Base-by-base conservation (phyloP, 805 yeast species). In the Teunomyces cretensis region DNA sequence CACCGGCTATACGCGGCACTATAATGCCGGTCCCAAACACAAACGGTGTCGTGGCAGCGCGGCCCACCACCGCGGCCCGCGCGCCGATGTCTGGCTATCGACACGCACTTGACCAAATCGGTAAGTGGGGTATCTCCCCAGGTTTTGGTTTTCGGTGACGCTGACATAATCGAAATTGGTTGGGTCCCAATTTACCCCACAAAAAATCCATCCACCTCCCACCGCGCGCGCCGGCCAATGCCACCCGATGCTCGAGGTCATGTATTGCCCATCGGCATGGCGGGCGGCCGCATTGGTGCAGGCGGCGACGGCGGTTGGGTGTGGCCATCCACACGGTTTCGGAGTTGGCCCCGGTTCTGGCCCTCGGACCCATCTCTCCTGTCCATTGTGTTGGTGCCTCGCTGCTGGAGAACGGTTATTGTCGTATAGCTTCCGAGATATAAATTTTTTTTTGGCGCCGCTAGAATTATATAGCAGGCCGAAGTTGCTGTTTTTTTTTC, bases 151-250 rank as follows among this genome's bases (percentile, higher is more conserved):
- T 9, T 6, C 22, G 22, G 22, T 19, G 22, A 19, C 22, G 28
- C 28, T 26, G 4, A 26, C 12, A 4, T 26, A 26, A 26, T 5
- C 28, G 28, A 11, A 26, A 9, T 5, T 26, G 28, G 28, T 26
- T 26, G 28, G 28, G 28, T 19, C 41, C 41, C 41, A 30, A 27
- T 19, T 31, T 27, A 26, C 41, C 41, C 41, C 41, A 38, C 41
- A 38, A 38, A 38, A 38, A 37, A 33, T n/a, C n/a, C n/a, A n/a
- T n/a, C n/a, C n/a, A 17, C n/a, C n/a, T 33, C 38, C 19, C 22
- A 19, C 22, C 16, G n/a, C n/a, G 16, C 36, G 22, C 17, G 24
- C 26, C 26, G 36, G 36, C 22, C 36, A 33, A 16, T 17, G 36
- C 36, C 22, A 33, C 17, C 36, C 22, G 19, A 33, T 33, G 14